phyloP scores from a whole-genome alignment of 2,329 filamentous ascomycete genomes.

The Nannizziopsis arthrosporioides region DNA sequence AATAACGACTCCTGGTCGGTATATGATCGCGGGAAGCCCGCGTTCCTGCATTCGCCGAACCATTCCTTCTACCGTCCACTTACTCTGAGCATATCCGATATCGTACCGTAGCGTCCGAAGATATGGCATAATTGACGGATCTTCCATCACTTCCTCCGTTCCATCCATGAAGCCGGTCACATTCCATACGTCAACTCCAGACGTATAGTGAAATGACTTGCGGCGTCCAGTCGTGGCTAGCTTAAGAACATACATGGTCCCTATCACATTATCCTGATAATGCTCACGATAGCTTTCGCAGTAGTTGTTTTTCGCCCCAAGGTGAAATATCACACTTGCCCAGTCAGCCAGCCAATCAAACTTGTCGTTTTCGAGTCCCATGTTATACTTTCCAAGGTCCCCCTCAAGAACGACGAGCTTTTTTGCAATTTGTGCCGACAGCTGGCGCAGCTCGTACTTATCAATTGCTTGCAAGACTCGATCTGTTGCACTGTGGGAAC shows the following conservation, averaged over 20 bases:
- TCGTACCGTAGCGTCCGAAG: slow-evolving; percentile 36
- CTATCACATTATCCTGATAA: slow-evolving; percentile 57
- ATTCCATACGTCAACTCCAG: slow-evolving; percentile 19
- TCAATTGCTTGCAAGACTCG: slow-evolving; percentile 40
- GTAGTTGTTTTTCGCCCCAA: slow-evolving; percentile 66
- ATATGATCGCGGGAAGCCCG: slow-evolving; percentile 58
- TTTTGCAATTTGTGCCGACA: not conserved
- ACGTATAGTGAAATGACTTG: slow-evolving; percentile 20
- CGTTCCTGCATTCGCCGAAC: slow-evolving; percentile 60
- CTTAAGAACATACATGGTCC: slow-evolving; percentile 57
- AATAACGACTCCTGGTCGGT: slow-evolving; percentile 70
- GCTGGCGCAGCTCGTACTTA: slow-evolving; percentile 27
- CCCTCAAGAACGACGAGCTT: slow-evolving; percentile 33
- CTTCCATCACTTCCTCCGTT: slow-evolving; percentile 14
- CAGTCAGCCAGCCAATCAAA: slow-evolving; percentile 41
- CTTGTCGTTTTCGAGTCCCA: slow-evolving; percentile 45
- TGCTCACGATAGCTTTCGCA: slow-evolving; percentile 59
- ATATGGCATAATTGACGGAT: slow-evolving; percentile 17
- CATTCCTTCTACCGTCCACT: slow-evolving; percentile 61
- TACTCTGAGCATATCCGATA: slow-evolving; percentile 75
- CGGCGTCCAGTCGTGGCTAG: slow-evolving; percentile 45
- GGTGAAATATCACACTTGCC: slow-evolving; percentile 50
- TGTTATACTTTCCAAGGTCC: slow-evolving; percentile 52
- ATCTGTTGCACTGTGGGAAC: slow-evolving; percentile 22
- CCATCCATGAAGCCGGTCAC: slow-evolving; percentile 20